A percentile compares a stretch with the other conserved stretches of the same genome.
Evolutionary conservation across 495 filamentous ascomycete species (phyloP).

Genomic region (Wilcoxina mikolae): DNA sequence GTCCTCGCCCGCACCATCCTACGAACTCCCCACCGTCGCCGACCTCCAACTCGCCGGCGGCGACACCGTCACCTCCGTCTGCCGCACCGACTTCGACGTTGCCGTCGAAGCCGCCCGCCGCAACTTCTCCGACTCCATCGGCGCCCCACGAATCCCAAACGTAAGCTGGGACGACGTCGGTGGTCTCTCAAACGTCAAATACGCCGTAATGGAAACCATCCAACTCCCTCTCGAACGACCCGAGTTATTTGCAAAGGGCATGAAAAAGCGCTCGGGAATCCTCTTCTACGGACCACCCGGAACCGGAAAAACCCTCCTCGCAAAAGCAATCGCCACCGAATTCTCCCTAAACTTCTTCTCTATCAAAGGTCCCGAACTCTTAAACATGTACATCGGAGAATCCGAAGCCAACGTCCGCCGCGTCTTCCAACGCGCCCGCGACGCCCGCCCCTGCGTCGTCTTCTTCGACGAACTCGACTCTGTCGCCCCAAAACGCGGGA

Average conservation of each 20-base stretch:
- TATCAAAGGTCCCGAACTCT: slow-evolving; percentile 89
- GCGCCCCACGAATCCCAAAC: slow-evolving; percentile 94
- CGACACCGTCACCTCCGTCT: slow-evolving; percentile 56
- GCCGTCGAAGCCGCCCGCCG: slow-evolving; percentile 89
- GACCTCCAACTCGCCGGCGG: slow-evolving; percentile 89
- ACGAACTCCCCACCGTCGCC: slow-evolving; percentile 36
- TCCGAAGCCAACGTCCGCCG: slow-evolving; percentile 93
- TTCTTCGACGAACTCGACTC: slow-evolving; percentile 98
- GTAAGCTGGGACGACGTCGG: slow-evolving; percentile 95
- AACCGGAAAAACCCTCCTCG: slow-evolving; percentile 90
- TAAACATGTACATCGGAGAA: slow-evolving; percentile 99
- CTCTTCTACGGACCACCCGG: slow-evolving; percentile 95
- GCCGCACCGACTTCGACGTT: slow-evolving; percentile 72
- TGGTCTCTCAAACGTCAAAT: slow-evolving; percentile 83
- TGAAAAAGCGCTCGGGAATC: slow-evolving; percentile 97
- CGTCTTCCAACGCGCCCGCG: slow-evolving; percentile 86
- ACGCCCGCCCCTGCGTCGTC: slow-evolving; percentile 92
- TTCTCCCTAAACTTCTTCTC: slow-evolving; percentile 99
- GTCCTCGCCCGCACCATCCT: neutral
- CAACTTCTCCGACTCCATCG: slow-evolving; percentile 94
- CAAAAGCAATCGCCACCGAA: slow-evolving; percentile 95
- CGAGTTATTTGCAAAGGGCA: slow-evolving; percentile 90
- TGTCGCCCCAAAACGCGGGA: slow-evolving; percentile 90
- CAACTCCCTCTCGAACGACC: slow-evolving; percentile 83
- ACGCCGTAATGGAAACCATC: slow-evolving; percentile 91